Evolutionary conservation across 495 filamentous ascomycete genomes (phyloP).

Genomic region (Penicillium pulvis): DNA sequence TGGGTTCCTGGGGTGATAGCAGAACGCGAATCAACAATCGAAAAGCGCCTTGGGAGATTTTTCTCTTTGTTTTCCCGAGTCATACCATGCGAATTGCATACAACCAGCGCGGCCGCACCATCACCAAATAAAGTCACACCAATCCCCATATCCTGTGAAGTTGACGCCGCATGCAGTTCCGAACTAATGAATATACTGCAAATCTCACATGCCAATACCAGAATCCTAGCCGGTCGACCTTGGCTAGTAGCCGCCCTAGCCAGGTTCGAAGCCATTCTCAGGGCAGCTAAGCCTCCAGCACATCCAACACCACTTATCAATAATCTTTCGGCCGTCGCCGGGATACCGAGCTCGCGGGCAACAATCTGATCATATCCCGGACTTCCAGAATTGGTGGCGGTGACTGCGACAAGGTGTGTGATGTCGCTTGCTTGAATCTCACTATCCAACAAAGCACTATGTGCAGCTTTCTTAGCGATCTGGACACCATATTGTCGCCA

Average conservation of each 20-base stretch:
- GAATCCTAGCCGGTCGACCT: slow-evolving; percentile 27
- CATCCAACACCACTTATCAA: slow-evolving; percentile 66
- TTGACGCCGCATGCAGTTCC: slow-evolving; percentile 53
- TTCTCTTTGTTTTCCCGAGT: slow-evolving; percentile 1
- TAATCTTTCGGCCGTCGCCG: slow-evolving; percentile 53
- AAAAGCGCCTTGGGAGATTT: slow-evolving; percentile 44
- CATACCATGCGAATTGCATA: slow-evolving; percentile 53
- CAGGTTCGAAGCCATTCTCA: slow-evolving; percentile 62
- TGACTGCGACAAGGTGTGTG: slow-evolving; percentile 67
- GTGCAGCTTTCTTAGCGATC: slow-evolving; percentile 56
- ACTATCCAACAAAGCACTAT: slow-evolving; percentile 59
- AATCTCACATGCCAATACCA: slow-evolving; percentile 64
- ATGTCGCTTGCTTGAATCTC: slow-evolving; percentile 50
- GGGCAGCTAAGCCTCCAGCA: slow-evolving; percentile 62
- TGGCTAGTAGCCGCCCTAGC: slow-evolving; percentile 57
- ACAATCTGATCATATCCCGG: slow-evolving; percentile 69
- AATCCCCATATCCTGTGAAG: slow-evolving; percentile 55
- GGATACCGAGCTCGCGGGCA: slow-evolving; percentile 53
- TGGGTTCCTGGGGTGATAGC: slow-evolving; percentile 53
- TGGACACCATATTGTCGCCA: slow-evolving; percentile 62
- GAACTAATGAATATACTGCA: slow-evolving; percentile 58
- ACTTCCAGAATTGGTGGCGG: slow-evolving; percentile 68
- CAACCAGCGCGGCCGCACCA: slow-evolving; percentile 59
- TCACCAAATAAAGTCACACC: slow-evolving; percentile 64
- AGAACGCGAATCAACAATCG: slow-evolving; percentile 62